phyloP scores from a whole-genome alignment of 257 asterid genomes.

The Ilex aquifolium region DNA sequence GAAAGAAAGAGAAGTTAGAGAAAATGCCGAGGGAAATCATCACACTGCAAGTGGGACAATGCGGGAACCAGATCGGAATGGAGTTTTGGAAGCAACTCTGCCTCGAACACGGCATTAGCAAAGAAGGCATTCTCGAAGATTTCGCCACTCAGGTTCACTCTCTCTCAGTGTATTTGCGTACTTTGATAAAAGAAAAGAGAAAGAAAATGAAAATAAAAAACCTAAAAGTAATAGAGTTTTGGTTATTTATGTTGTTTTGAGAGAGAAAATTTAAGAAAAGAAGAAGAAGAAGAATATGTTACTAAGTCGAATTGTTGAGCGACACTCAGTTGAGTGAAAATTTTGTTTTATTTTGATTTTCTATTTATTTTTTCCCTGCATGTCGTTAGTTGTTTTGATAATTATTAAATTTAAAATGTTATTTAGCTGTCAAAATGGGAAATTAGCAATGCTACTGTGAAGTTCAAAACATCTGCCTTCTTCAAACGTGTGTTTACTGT shows the following conservation, averaged over 20 bases:
- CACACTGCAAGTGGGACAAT: conserved; percentile 95
- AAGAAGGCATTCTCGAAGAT: conserved; percentile 95
- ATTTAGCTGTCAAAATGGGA: background rate
- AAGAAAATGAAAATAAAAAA: too few relatives aligned
- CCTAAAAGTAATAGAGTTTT: too few relatives aligned
- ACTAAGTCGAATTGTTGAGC: too few relatives aligned
- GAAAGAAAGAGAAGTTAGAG: background rate
- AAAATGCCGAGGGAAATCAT: conserved; percentile 96
- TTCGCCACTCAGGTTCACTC: conserved; percentile 83
- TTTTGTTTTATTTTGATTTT: too few relatives aligned
- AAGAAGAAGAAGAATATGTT: too few relatives aligned
- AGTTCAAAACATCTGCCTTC: background rate
- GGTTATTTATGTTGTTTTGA: too few relatives aligned
- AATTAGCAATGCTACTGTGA: background rate
- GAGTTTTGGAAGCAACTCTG: conserved; percentile 99
- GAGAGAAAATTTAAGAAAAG: too few relatives aligned
- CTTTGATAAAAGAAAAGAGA: background rate
- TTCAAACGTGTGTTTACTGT: background rate
- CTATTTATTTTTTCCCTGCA: too few relatives aligned
- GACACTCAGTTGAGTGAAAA: too few relatives aligned
- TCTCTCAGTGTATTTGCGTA: background rate
- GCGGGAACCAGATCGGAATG: conserved; percentile 99
- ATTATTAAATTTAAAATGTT: background rate
- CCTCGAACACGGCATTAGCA: conserved; percentile 96
- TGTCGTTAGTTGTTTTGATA: too few relatives aligned